Conservation (phyloP, 2,329 filamentous ascomycete species). For the Acephala macrosclerotiorum region DNA sequence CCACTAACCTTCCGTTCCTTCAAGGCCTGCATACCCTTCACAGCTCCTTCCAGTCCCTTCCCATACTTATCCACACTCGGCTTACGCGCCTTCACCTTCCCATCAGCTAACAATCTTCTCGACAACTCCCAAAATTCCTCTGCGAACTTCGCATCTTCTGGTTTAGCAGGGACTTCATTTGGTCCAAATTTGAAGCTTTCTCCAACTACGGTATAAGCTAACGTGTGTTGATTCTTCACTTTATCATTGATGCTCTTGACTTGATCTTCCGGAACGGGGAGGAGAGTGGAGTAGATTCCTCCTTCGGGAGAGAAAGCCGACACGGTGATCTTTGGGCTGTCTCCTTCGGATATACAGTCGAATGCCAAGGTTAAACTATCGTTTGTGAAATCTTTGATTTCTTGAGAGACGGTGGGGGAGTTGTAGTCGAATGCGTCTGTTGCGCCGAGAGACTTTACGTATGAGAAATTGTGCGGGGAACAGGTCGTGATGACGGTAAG, state of each 20-base stretch:
- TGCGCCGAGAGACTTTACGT: constrained; percentile 55
- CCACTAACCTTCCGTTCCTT: constrained; percentile 47
- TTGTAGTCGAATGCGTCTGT: constrained; percentile 56
- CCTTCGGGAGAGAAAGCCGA: constrained; percentile 45
- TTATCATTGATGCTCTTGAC: constrained; percentile 52
- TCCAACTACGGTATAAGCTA: constrained; percentile 52
- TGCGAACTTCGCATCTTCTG: constrained; percentile 47
- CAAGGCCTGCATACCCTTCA: constrained; percentile 40
- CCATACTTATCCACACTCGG: constrained; percentile 38
- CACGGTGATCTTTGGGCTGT: constrained; percentile 47
- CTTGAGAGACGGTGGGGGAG: constrained; percentile 49
- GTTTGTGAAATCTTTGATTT: constrained; percentile 55
- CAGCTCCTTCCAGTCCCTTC: constrained; percentile 42
- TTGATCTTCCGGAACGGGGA: constrained; percentile 47
- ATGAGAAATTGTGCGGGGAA: constrained; percentile 56
- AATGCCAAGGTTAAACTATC: constrained; percentile 53
- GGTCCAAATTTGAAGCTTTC: constrained; percentile 43
- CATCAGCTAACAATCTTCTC: constrained; percentile 45
- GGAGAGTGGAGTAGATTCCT: constrained; percentile 50
- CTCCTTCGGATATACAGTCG: constrained; percentile 55
- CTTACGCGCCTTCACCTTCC: constrained; percentile 48
- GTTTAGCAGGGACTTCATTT: constrained; percentile 28
- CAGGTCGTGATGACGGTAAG: constrained; percentile 52
- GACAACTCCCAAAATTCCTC: constrained; percentile 49
- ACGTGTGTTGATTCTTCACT: constrained; percentile 38